Evolutionary conservation across 306 rosid species (phyloP), one percentile per base, ranked within the genome.

Genomic region (Pyrus pyrifolia): DNA sequence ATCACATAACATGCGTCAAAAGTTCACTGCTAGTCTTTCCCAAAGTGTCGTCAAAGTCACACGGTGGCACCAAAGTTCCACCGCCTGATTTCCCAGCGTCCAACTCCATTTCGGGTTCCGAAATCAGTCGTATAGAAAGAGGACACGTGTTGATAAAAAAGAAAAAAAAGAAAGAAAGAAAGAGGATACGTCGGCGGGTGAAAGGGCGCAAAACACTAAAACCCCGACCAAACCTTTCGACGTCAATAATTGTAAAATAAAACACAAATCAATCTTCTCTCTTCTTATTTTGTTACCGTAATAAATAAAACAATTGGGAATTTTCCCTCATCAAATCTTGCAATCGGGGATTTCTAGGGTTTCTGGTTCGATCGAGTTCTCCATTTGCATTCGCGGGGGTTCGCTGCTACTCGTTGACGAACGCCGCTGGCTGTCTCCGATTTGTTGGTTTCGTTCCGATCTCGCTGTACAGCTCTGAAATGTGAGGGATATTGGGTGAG

Each of bases 341-440:
- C 30, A 68, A 88, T 85, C 76, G 44, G 59, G 76, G 68, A 84
- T 76, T 80, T 83, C 85, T 89, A 91, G 98, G 95, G 93, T 88
- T 87, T 85, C 83, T 68, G 75, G 57, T 67, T 71, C 79, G 78
- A 68, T 81, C 80, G 45, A 62, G 35, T 12, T n/a, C 68, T 71
- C 79, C 31, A 53, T 76, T 11, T 60, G 35, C 72, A 73, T 38
- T 71, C 21, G 55, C 17, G 59, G 27, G 19, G 73, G 71, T 76
- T 80, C 77, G 71, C 68, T 29, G 5, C 29, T n/a, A 8, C 72
- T 49, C 23, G 14, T 59, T 19, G 31, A 19, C 25, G 7, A 12
- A 46, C 59, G 29, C 57, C 4, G 74, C 61, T 14, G 35, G 13
- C 52, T 1, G 7, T 73, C 17, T 30, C 73, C 12, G 60, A 70